A percentile compares a stretch with the other conserved stretches of the same genome.
Conservation (phyloP, 345 rosid species). For the rapeseed (Brassica napus) region DNA sequence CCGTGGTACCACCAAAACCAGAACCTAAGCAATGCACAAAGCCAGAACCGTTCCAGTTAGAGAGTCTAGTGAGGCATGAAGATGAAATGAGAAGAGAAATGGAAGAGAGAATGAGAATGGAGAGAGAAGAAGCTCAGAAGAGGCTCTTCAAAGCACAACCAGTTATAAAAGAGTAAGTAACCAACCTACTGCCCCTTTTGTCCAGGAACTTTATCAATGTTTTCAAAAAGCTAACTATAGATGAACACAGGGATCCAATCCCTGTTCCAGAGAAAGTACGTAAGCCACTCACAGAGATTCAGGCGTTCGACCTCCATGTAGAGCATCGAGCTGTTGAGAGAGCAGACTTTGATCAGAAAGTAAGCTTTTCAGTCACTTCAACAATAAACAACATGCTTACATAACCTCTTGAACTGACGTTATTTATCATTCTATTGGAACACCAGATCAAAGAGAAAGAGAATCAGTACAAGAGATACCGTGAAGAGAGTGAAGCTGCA, state of each 20-base stretch:
- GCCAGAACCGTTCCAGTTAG: slow-evolving; percentile 85
- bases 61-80: slow-evolving; percentile 82
- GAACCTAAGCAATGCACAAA: slow-evolving; percentile 79
- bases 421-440: slow-evolving; percentile 3
- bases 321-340: slow-evolving; percentile 77
- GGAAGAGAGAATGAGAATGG: slow-evolving; percentile 76
- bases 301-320: slow-evolving; percentile 63
- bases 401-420: background rate
- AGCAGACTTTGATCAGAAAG: slow-evolving; percentile 92
- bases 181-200: background rate
- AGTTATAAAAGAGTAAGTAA: slow-evolving; percentile 66
- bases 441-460: slow-evolving; percentile 89
- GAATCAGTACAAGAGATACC: slow-evolving; percentile 73
- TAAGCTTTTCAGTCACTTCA: slow-evolving; percentile 28
- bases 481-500: slow-evolving; percentile 91
- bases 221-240: slow-evolving; percentile 11
- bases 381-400: background rate
- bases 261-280: slow-evolving; percentile 90
- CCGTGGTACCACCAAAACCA: slow-evolving; percentile 97
- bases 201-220: background rate
- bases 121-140: slow-evolving; percentile 68
- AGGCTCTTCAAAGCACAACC: slow-evolving; percentile 85
- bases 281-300: slow-evolving; percentile 84
- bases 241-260: slow-evolving; percentile 73
- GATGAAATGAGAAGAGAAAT: slow-evolving; percentile 79